Percentiles rank a stretch among this genome's conserved stretches.
These are phyloP conservation scores for Urostyla sp. DNA, from an alignment of 73 alveolate genomes.

Conservation along the genomic window DNA sequence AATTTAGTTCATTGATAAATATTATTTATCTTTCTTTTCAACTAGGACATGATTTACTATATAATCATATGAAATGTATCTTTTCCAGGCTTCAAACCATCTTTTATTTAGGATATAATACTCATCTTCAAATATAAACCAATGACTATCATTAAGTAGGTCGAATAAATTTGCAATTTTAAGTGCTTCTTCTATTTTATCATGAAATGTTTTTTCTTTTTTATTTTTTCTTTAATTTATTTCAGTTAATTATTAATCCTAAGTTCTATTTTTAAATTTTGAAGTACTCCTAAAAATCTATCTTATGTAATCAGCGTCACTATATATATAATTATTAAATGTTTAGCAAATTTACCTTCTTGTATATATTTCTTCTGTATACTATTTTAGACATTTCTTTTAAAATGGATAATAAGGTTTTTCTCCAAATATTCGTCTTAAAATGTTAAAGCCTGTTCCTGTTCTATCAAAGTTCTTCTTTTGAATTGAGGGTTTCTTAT, in stretches of 20 bases:
- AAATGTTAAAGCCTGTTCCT: background rate
- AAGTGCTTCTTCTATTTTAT: too few relatives aligned
- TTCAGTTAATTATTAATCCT: background rate
- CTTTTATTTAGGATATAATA: too few relatives aligned
- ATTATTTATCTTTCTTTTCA: conserved; percentile 1
- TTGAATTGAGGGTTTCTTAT: too few relatives aligned
- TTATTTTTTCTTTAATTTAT: background rate
- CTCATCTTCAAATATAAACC: too few relatives aligned
- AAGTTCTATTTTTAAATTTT: background rate
- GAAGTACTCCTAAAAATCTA: background rate
- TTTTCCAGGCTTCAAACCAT: background rate
- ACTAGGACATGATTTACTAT: conserved; percentile 6
- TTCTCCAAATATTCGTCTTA: background rate
- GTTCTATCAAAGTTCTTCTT: too few relatives aligned
- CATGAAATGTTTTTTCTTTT: background rate
- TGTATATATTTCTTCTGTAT: background rate
- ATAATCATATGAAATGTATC: too few relatives aligned
- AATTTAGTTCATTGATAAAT: conserved; percentile 8
- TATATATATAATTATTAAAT: background rate
- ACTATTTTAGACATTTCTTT: conserved; percentile 12
- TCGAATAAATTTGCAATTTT: too few relatives aligned
- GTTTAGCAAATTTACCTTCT: background rate
- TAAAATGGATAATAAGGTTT: conserved; percentile 13
- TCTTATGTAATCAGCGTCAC: background rate
- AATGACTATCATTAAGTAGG: too few relatives aligned